Conservation (phyloP, 495 filamentous ascomycete species). For the Xylaria longipes region DNA sequence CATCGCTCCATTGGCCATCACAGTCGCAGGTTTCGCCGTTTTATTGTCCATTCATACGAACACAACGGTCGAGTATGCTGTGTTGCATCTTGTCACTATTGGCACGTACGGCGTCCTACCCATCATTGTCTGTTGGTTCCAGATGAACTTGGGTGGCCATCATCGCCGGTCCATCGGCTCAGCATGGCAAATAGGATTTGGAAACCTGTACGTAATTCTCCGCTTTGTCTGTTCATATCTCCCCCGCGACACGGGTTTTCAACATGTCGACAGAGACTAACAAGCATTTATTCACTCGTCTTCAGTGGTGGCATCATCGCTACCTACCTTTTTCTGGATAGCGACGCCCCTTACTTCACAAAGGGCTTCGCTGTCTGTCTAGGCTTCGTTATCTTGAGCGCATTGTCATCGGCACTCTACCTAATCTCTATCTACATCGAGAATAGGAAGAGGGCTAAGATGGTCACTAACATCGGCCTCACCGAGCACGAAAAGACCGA, state of each 20-base stretch:
- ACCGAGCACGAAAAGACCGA: conserved; percentile 78
- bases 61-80: conserved; percentile 68
- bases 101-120: conserved; percentile 77
- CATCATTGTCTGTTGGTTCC: conserved; percentile 90
- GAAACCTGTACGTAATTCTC: conserved; percentile 65
- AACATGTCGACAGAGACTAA: background rate
- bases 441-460: conserved; percentile 69
- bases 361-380: conserved; percentile 82
- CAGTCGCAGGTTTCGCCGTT: conserved; percentile 74
- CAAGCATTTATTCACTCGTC: background rate
- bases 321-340: conserved; percentile 77
- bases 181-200: conserved; percentile 90
- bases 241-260: background rate
- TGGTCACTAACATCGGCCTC: conserved; percentile 57
- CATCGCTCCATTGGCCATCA: conserved; percentile 65
- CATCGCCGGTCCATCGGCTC: conserved; percentile 81
- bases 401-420: conserved; percentile 66
- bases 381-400: conserved; percentile 72
- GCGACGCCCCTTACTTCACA: conserved; percentile 73
- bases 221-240: background rate
- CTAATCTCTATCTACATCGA: conserved; percentile 62
- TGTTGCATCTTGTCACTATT: conserved; percentile 74
- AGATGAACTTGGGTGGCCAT: conserved; percentile 90
- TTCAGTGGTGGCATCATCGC: conserved; percentile 80
- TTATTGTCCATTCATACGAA: conserved; percentile 70